Base-by-base conservation (phyloP, 2,329 filamentous ascomycete species). In the Alternaria angustiovoidea region DNA sequence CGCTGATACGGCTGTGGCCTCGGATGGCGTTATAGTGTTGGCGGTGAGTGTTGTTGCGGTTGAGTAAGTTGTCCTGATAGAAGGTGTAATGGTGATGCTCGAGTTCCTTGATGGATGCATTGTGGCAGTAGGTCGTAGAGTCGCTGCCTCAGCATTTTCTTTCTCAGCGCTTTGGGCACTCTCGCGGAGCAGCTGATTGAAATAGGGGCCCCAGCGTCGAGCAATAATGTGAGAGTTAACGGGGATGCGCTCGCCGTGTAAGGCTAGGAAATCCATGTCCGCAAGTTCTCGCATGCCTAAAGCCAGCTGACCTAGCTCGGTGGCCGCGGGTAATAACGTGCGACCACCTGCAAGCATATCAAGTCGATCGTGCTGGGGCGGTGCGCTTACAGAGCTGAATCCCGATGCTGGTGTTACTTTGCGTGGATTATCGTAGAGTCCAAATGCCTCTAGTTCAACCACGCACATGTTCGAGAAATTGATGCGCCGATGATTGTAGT, bases 401-500 rank as follows among this genome's bases (percentile, higher is more conserved):
- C 89, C 91, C 1, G 93, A 96, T 69, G 92, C 88, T 1, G 94
- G 91, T 5, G 87, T 83, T 1, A 85, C 88, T 75, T 90, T 91
- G 65, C 94, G 88, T 11, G 95, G 94, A 76, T 98, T 99, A 75
- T 98, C 94, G 77, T 97, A 98, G 43, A 99, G 89, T 1, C 95
- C 95, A 81, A 98, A 99, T 0, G 95, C 94, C 76, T 99, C 95
- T 11, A 99, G 84, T 78, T 99, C 95, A 8, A 99, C 94, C 85
- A 98, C 91, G 78, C 95, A 98, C 28, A 98, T 89, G 74, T 99
- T 96, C 9, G 91, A 92, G 76, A 98, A 99, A 79, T 99, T 99
- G 79, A 99, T 96, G 26, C 95, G 90, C 11, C 95, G 91, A 74
- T 98, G 95, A 75, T 98, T 98, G 79, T 99, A 99, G 78, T 99